These are phyloP conservation scores for Capsella rubella DNA, from an alignment of 441 rosid species.

Conservation along the genomic window DNA sequence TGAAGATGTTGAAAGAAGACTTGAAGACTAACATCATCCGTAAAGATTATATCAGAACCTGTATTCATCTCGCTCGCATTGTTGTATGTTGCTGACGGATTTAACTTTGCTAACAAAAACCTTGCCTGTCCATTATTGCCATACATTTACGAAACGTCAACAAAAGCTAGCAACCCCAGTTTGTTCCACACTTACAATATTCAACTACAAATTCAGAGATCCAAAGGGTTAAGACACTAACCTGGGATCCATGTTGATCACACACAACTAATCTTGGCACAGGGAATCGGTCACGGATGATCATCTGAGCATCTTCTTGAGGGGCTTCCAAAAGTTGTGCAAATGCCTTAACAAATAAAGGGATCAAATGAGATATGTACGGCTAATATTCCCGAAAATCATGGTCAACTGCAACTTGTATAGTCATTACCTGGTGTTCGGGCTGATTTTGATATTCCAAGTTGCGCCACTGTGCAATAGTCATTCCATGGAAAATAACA, in stretches of 20 bases:
- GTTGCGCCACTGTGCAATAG: slow-evolving; percentile 99
- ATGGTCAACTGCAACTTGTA: slow-evolving; percentile 10
- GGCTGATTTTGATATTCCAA: slow-evolving; percentile 95
- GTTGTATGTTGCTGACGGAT: slow-evolving; percentile 98
- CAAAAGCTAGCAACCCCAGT: slow-evolving; percentile 1
- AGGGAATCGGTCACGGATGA: slow-evolving; percentile 89
- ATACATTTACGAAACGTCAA: slow-evolving; percentile 13
- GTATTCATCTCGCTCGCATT: slow-evolving; percentile 75
- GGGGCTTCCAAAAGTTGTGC: slow-evolving; percentile 97
- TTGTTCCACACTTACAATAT: background rate
- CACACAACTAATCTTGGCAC: slow-evolving; percentile 97
- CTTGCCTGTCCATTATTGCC: slow-evolving; percentile 67
- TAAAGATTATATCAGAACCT: slow-evolving; percentile 90
- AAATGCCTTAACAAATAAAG: slow-evolving; percentile 68
- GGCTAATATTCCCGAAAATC: slow-evolving; percentile 3
- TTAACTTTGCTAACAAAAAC: slow-evolving; percentile 94
- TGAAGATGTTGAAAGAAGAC: slow-evolving; percentile 97
- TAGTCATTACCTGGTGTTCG: slow-evolving; percentile 69
- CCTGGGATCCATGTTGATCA: slow-evolving; percentile 99
- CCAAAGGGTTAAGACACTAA: slow-evolving; percentile 38
- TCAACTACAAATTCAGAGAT: slow-evolving; percentile 18
- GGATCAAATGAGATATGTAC: slow-evolving; percentile 31
- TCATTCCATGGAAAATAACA: slow-evolving; percentile 98
- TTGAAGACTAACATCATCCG: slow-evolving; percentile 97
- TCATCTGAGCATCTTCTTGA: slow-evolving; percentile 77